A percentile compares a stretch with the other conserved stretches of the same genome.
Conservation (phyloP, 192 early-diverging fungal species). For the Dissophora globulifera region DNA sequence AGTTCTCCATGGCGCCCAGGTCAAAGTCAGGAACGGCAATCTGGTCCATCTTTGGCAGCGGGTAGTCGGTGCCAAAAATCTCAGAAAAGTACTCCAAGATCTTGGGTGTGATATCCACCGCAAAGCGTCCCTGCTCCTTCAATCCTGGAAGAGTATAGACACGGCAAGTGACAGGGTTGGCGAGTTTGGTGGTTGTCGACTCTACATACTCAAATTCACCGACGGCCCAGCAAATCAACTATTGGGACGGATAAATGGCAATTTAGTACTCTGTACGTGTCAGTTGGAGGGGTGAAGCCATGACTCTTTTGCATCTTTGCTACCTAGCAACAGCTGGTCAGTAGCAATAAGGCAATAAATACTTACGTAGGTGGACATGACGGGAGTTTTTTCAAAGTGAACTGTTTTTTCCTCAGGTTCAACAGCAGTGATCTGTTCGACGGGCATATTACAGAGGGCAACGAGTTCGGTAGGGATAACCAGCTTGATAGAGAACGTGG, state of each 20-base stretch:
- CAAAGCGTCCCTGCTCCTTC: conserved; percentile 85
- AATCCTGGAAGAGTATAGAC: conserved; percentile 87
- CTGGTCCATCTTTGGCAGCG: conserved; percentile 89
- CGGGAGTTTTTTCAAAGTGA: conserved; percentile 87
- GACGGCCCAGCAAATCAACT: conserved; percentile 87
- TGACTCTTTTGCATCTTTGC: not conserved
- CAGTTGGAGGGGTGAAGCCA: too few relatives aligned
- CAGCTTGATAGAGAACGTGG: conserved; percentile 92
- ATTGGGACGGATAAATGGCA: not conserved
- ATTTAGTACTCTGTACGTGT: not conserved
- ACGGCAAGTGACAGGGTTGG: conserved; percentile 80
- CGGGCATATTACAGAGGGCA: conserved; percentile 95
- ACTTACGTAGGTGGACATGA: conserved; percentile 93
- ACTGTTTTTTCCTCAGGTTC: conserved; percentile 78
- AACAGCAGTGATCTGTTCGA: conserved; percentile 66
- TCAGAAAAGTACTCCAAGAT: conserved; percentile 91
- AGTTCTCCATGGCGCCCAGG: conserved; percentile 93
- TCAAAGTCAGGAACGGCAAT: conserved; percentile 95
- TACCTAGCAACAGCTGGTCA: too few relatives aligned
- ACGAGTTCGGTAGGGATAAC: conserved; percentile 75
- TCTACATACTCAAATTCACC: conserved; percentile 96
- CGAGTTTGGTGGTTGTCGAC: conserved; percentile 64
- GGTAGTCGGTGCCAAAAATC: conserved; percentile 89
- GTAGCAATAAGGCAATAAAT: not conserved
- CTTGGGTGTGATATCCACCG: conserved; percentile 78